Percentiles rank a stretch among this genome's conserved stretches.
phyloP scores from a whole-genome alignment of 164 flowering plant genomes.

The Tinospora cordifolia region DNA sequence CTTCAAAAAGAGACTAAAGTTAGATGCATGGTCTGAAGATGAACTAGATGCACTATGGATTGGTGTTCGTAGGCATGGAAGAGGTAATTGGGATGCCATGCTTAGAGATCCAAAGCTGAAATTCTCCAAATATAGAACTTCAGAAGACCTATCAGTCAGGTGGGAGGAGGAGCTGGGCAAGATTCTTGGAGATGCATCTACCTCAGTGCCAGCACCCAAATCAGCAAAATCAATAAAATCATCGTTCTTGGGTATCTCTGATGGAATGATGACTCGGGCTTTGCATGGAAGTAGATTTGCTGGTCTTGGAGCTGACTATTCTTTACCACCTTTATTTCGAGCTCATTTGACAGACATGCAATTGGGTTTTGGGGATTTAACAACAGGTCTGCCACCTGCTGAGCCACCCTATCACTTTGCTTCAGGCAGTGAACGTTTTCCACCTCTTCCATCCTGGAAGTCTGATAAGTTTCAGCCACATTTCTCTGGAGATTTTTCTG shows the following conservation, averaged over 20 bases:
- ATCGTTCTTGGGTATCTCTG: slow-evolving; percentile 55
- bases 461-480: slow-evolving; percentile 37
- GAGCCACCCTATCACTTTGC: slow-evolving; percentile 35
- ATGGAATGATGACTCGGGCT: slow-evolving; percentile 84
- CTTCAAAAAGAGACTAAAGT: slow-evolving; percentile 45
- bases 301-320: slow-evolving; percentile 21
- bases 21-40: slow-evolving; percentile 89
- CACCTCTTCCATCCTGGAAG: slow-evolving; percentile 42
- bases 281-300: slow-evolving; percentile 53
- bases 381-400: slow-evolving; percentile 27
- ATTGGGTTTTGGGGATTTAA: slow-evolving; percentile 53
- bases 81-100: slow-evolving; percentile 84
- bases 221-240: slow-evolving; percentile 32
- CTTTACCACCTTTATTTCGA: slow-evolving; percentile 38
- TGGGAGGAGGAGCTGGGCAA: slow-evolving; percentile 85
- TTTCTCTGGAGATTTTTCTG: slow-evolving; percentile 33
- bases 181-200: slow-evolving; percentile 42
- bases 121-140: slow-evolving; percentile 57
- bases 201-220: slow-evolving; percentile 9
- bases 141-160: slow-evolving; percentile 53
- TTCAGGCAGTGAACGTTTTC: slow-evolving; percentile 26
- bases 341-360: slow-evolving; percentile 78
- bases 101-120: slow-evolving; percentile 73
- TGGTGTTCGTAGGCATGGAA: slow-evolving; percentile 95
- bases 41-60: slow-evolving; percentile 97